Base-by-base conservation (phyloP, 2,329 filamentous ascomycete genomes). In the Diaporthe sp. region DNA sequence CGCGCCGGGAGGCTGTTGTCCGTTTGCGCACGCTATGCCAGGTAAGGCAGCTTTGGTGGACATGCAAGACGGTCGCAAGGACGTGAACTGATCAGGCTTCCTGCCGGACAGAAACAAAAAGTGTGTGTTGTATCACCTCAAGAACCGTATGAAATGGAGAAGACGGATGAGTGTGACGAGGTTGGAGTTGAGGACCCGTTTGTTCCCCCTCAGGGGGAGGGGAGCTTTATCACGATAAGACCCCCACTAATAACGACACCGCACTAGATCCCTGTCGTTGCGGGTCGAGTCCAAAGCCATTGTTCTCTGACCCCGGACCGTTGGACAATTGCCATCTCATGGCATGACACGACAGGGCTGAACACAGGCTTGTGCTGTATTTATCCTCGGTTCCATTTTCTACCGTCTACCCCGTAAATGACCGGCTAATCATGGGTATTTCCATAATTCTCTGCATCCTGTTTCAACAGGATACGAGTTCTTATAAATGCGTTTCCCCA, bases 361-460 rank as follows among this genome's bases (percentile, higher is more conserved):
- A 20, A 34, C 9, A 12, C 15, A 22, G 22, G 5, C 15, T 22
- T 25, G 7, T 51, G 51, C 13, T 15, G 25, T 13, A 44, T 58
- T 15, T 44, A 20, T 34, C 34, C 25, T 37, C 37, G 22, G 28
- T 71, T 60, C 13, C 5, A 7, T 71, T 15, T 17, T 60, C 51
- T 63, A 63, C 25, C 10, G 13, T 25, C 17, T 47, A 20, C 44
- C 71, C 47, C 71, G 31, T 51, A 44, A 55, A 57, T 65, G 58
- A 71, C 71, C 63, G 61, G 61, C 61, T 65, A n/a, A 73, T 55
- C 60, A 72, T 63, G 57, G 71, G 74, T 74, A 74, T 76, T 71
- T 76, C 74, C 71, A 71, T 37, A 63, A 51, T 76, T 39, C 37
- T 65, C 39, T 42, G 53, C 37, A 28, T 28, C 31, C 37, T 20